These are phyloP conservation scores for Fusarium brachygibbosum DNA, from an alignment of 2,329 filamentous ascomycete genomes.

Conservation along the genomic window DNA sequence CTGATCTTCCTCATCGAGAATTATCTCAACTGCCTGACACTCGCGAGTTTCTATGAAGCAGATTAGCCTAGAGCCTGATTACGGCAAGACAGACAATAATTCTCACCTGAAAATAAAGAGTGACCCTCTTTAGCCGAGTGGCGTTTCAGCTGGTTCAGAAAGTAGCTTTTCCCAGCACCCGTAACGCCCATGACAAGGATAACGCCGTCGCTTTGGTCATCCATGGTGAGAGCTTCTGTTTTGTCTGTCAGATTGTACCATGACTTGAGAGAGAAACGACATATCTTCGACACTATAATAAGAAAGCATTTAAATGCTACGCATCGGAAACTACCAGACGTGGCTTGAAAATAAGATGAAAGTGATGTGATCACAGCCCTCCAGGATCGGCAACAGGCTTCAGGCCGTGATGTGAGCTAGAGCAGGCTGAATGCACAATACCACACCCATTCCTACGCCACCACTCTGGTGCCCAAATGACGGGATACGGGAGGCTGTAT, in stretches of 20 bases:
- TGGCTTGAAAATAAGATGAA: background rate
- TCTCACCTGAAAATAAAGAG: background rate
- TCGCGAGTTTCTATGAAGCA: background rate
- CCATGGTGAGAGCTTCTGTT: background rate
- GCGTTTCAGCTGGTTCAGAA: background rate
- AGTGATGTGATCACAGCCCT: background rate
- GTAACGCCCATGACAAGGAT: constrained; percentile 8
- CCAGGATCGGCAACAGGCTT: background rate
- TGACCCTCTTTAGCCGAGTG: background rate
- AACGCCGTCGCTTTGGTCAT: background rate
- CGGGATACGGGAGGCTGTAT: background rate
- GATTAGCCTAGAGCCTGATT: rapidly evolving
- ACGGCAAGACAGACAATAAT: rapidly evolving
- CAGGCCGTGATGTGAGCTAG: background rate
- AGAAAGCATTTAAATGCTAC: background rate
- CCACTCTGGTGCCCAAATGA: background rate
- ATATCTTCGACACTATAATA: too few relatives aligned
- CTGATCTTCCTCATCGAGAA: background rate
- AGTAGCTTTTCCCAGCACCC: constrained; percentile 4
- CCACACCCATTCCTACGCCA: background rate
- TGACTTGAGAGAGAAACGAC: too few relatives aligned
- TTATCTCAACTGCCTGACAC: background rate
- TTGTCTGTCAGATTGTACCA: background rate
- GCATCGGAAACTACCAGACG: background rate
- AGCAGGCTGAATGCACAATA: background rate